Evolutionary conservation across 306 rosid species (phyloP).

Genomic region (Cucurbita pepo): DNA sequence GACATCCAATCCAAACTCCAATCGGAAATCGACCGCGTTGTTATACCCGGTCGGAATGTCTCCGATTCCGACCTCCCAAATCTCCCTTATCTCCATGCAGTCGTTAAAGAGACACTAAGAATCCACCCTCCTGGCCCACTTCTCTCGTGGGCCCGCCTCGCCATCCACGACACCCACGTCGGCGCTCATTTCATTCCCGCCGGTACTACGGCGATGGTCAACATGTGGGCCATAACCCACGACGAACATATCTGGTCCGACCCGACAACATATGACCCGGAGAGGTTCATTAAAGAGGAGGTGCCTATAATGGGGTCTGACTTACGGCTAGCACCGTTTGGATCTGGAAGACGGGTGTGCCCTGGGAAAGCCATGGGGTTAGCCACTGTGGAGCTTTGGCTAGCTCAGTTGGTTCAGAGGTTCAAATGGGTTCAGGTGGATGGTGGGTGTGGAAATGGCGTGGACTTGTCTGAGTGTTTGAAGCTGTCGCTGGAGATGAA

Average conservation of each 20-base stretch:
- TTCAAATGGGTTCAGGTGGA: conserved; percentile 27
- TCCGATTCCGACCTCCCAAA: conserved; percentile 39
- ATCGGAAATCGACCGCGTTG: conserved; percentile 20
- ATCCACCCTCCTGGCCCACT: conserved; percentile 78
- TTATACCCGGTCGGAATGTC: background rate
- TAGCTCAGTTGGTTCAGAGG: conserved; percentile 43
- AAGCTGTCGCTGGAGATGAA: conserved; percentile 83
- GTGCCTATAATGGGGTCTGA: conserved; percentile 45
- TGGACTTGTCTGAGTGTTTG: conserved; percentile 40
- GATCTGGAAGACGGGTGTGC: conserved; percentile 64
- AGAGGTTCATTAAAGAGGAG: conserved; percentile 26
- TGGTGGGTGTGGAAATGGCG: background rate
- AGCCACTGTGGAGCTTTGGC: conserved; percentile 65
- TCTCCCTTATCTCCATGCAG: conserved; percentile 40
- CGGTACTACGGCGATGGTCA: conserved; percentile 66
- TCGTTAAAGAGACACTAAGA: conserved; percentile 56
- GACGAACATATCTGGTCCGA: conserved; percentile 31
- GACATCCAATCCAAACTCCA: conserved; percentile 53
- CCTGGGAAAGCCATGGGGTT: conserved; percentile 75
- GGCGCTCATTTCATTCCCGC: conserved; percentile 37
- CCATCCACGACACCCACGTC: conserved; percentile 36
- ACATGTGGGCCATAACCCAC: conserved; percentile 77
- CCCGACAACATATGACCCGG: conserved; percentile 35
- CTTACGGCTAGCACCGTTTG: conserved; percentile 64
- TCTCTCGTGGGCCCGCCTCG: conserved; percentile 74